These are phyloP conservation scores for Chalaropsis ovoidea DNA, from an alignment of 2,329 filamentous ascomycete genomes.

Conservation along the genomic window DNA sequence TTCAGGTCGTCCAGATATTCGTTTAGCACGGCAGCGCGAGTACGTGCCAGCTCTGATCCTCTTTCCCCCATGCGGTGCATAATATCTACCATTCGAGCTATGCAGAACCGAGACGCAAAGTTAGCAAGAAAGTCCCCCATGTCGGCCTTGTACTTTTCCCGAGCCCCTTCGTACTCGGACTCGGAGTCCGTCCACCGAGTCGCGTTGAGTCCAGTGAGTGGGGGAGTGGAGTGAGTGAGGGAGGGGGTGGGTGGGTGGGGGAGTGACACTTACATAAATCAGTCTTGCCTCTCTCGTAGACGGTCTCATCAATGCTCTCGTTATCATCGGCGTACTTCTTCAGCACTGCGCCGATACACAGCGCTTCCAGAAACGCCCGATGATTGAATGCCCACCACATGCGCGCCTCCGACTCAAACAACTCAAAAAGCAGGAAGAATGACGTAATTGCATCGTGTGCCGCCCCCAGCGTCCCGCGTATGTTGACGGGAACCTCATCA, in stretches of 20 bases:
- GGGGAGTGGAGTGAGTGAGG: no score
- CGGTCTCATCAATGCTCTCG: constrained; percentile 38
- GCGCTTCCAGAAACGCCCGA: constrained; percentile 64
- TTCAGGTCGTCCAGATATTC: constrained; percentile 38
- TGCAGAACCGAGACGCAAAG: neutral
- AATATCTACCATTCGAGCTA: constrained; percentile 54
- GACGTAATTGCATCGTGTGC: constrained; percentile 63
- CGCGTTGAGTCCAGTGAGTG: no score
- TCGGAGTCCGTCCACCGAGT: neutral
- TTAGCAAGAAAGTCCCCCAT: neutral
- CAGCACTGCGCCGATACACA: constrained; percentile 55
- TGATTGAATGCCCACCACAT: constrained; percentile 85
- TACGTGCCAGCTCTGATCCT: constrained; percentile 49
- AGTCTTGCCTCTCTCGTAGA: constrained; percentile 49
- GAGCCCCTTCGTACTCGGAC: neutral
- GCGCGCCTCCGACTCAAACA: constrained; percentile 60
- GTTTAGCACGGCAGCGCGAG: constrained; percentile 48
- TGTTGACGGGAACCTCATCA: constrained; percentile 52
- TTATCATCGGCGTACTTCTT: constrained; percentile 42
- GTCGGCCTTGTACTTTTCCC: neutral
- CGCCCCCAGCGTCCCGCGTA: constrained; percentile 60
- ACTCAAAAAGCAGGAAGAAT: constrained; percentile 60
- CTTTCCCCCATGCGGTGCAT: constrained; percentile 46
- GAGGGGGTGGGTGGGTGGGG: neutral
- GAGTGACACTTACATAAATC: constrained; percentile 47